Conservation (phyloP, 208 protist species). For the Wallacemonas rigidus region DNA sequence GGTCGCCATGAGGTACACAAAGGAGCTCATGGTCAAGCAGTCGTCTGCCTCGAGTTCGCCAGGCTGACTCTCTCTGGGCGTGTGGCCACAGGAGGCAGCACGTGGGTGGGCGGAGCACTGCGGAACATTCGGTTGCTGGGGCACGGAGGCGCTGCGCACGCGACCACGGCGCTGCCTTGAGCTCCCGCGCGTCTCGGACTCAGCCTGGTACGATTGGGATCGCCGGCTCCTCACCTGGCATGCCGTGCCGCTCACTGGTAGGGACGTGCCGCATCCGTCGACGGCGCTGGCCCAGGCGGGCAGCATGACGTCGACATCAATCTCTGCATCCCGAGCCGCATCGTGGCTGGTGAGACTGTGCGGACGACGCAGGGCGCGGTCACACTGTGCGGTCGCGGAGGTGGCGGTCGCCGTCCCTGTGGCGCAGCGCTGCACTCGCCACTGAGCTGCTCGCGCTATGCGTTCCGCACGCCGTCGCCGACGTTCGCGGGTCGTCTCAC, state of each 20-base stretch:
- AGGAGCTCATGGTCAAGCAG: constrained; percentile 54
- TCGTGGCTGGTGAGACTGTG: no score
- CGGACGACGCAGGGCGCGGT: no score
- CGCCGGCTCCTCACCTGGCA: background rate
- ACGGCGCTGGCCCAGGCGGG: no score
- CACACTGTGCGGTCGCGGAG: no score
- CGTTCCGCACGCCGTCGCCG: constrained; percentile 14
- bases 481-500: constrained; percentile 22
- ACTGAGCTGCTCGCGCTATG: background rate
- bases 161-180: background rate
- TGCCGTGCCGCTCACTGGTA: background rate
- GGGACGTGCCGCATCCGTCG: no score
- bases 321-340: no score
- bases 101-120: constrained; percentile 21
- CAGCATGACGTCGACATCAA: no score
- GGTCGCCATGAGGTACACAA: constrained; percentile 64
- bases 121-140: constrained; percentile 24
- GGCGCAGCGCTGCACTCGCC: background rate
- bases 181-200: background rate
- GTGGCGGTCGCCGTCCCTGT: no score
- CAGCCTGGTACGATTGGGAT: background rate
- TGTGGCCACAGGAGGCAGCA: constrained; percentile 38
- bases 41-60: constrained; percentile 58
- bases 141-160: constrained; percentile 27
- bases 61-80: constrained; percentile 26